Base-by-base conservation (phyloP, 1,284 basidiomycete species). In the Ustilago curta region DNA sequence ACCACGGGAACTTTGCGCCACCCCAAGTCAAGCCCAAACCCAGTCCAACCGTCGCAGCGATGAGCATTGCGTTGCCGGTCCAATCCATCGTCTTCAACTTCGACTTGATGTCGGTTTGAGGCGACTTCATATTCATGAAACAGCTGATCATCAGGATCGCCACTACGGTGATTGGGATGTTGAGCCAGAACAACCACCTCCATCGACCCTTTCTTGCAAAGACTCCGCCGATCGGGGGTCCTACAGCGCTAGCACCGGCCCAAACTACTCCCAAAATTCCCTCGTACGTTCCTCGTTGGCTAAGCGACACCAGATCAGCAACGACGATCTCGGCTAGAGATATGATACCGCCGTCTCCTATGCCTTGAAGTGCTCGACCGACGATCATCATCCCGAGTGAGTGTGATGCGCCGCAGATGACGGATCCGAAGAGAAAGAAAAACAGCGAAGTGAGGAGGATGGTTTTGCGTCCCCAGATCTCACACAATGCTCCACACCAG, bases 181-280 rank as follows among this genome's bases (percentile, higher is more conserved):
- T 79, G 16, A 80, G 37, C 40, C 59, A 71, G 52, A 79, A 80
- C 27, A 79, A 39, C 69, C 73, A 73, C 14, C 78, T 52, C 78
- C 78, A 80, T 5, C 45, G 35, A 11, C 53, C 19, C 23, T 44
- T 59, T 3, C 64, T 14, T 3, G 56, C 52, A 27, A 80, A 70
- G 18, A 73, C 43, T 16, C 77, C 78, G 12, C 78, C 78, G 23
- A 80, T 62, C 25, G 72, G 62, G 1, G 78, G 78, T 8, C 78
- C 78, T 5, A 77, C 43, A 18, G 70, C 78, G 42, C 65, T 77
- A 12, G 70, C 77, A 1, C 72, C 48, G 2, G 77, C 74, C 66
- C 67, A 66, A 16, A 80, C 62, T 0, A 65, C 61, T 4, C 78
- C 78, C 3, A 80, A 44, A 50, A 80, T 69, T 8, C 77, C 78